Conservation (phyloP, 805 yeast species). For the Candida orba region DNA sequence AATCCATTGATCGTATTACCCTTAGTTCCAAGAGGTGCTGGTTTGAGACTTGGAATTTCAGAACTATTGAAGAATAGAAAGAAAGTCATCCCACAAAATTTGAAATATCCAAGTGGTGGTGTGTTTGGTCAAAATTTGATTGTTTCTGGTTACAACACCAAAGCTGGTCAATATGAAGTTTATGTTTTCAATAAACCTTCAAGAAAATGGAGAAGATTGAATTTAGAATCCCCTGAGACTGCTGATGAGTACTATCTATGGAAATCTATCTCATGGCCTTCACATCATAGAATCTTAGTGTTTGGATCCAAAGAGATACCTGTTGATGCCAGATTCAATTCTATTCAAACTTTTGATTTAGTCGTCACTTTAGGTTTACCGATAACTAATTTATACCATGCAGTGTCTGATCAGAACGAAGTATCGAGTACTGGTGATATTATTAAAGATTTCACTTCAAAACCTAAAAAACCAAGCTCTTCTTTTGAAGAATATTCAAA, state of each 20-base stretch:
- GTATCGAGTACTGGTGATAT: neutral
- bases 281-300: constrained; percentile 65
- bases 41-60: constrained; percentile 24
- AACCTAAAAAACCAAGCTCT: constrained; percentile 12
- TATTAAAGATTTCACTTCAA: too few relatives aligned
- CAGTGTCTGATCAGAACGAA: constrained; percentile 8
- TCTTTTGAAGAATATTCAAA: constrained; percentile 64
- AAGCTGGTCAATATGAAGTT: constrained; percentile 36
- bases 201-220: constrained; percentile 58
- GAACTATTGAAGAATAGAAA: constrained; percentile 12
- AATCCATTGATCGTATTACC: constrained; percentile 30
- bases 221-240: constrained; percentile 39
- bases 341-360: constrained; percentile 36
- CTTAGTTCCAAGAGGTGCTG: constrained; percentile 25
- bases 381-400: constrained; percentile 37
- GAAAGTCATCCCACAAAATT: constrained; percentile 36
- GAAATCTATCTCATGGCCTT: constrained; percentile 67
- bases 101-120: constrained; percentile 53
- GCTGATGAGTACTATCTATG: constrained; percentile 47
- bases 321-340: constrained; percentile 21
- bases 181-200: constrained; percentile 46
- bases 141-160: constrained; percentile 50
- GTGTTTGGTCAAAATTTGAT: constrained; percentile 61
- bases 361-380: constrained; percentile 49
- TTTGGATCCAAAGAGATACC: constrained; percentile 37